These are phyloP conservation scores for Fusarium penzigii DNA, from an alignment of 2,329 filamentous ascomycete species.

Conservation along the genomic window DNA sequence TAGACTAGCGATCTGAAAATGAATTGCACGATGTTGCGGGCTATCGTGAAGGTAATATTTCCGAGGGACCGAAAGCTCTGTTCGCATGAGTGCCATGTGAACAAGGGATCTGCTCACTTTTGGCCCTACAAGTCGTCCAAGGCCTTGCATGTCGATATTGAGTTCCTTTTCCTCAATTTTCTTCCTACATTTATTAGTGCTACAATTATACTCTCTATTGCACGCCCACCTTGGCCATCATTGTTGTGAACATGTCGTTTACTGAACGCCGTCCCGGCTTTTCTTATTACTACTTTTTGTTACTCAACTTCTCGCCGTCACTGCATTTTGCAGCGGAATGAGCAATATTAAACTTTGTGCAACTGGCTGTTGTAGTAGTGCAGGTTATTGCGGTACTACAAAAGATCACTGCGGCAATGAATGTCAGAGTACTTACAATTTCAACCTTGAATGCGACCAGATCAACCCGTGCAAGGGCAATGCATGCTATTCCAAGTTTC, in stretches of 20 bases:
- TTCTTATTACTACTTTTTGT: background rate
- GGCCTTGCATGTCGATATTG: background rate
- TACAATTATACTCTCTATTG: background rate
- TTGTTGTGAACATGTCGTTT: background rate
- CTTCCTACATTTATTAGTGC: background rate
- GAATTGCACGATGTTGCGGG: background rate
- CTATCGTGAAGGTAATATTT: background rate
- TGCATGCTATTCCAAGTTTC: conserved; percentile 31
- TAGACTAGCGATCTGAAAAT: background rate
- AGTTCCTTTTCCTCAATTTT: background rate
- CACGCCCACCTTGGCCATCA: background rate
- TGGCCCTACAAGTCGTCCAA: background rate
- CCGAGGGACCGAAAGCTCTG: background rate
- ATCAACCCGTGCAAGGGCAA: conserved; percentile 31
- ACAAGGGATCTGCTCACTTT: background rate
- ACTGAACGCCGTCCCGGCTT: background rate
- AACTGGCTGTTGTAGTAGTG: conserved; percentile 20
- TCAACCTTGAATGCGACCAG: conserved; percentile 31
- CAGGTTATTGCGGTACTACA: conserved; percentile 24
- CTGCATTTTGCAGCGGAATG: conserved; percentile 1
- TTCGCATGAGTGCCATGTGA: background rate
- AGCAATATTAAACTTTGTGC: conserved; percentile 14
- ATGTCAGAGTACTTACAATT: conserved; percentile 26
- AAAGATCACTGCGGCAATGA: conserved; percentile 9
- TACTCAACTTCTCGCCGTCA: background rate